Evolutionary conservation across 2,329 filamentous ascomycete genomes (phyloP).

Genomic region (Penicillium crustosum): DNA sequence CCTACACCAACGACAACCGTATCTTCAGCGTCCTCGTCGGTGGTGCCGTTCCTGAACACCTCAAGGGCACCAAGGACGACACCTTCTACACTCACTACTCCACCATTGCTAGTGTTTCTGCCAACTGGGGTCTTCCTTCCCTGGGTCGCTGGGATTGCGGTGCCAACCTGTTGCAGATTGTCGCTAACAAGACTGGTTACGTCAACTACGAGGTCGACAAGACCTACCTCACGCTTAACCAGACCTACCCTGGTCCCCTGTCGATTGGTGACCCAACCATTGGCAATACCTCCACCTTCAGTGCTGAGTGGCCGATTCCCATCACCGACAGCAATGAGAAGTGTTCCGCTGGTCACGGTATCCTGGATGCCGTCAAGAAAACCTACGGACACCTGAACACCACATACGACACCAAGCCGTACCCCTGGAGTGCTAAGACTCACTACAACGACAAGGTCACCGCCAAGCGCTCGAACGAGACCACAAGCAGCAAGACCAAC

Average conservation of each 20-base stretch:
- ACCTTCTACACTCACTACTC: conserved; percentile 75
- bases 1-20: conserved; percentile 65
- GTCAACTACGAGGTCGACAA: conserved; percentile 42
- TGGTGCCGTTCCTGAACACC: conserved; percentile 64
- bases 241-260: conserved; percentile 53
- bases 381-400: conserved; percentile 29
- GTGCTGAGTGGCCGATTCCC: conserved; percentile 33
- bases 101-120: conserved; percentile 64
- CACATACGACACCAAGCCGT: conserved; percentile 37
- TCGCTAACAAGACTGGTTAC: conserved; percentile 63
- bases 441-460: conserved; percentile 30
- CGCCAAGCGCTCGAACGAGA: conserved; percentile 23
- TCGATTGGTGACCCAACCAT: conserved; percentile 20
- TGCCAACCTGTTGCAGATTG: conserved; percentile 65
- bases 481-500: conserved; percentile 3
- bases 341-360: conserved; percentile 39
- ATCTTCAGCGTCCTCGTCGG: conserved; percentile 72
- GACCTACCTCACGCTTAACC: conserved; percentile 52
- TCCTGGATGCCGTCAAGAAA: conserved; percentile 33
- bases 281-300: conserved; percentile 23
- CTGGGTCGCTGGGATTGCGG: conserved; percentile 72
- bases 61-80: conserved; percentile 66
- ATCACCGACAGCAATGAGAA: conserved; percentile 26
- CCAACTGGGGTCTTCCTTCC: conserved; percentile 69
- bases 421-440: conserved; percentile 17